Conservation (phyloP, 2,329 filamentous ascomycete genomes). For the Colletotrichum acutatum region DNA sequence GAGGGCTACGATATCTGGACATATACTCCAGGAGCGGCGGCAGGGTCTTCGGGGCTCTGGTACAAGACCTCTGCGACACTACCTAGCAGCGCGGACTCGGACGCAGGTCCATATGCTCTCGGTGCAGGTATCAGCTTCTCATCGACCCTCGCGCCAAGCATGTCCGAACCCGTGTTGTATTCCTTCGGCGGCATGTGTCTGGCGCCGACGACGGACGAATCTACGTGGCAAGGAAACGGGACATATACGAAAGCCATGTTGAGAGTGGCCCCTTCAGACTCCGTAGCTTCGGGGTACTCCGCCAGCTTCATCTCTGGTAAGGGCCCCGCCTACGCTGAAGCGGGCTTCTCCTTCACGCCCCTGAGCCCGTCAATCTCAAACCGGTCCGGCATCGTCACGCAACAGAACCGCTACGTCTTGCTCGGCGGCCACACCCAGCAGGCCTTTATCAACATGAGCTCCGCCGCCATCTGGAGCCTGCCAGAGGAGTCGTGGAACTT, state of each 20-base stretch:
- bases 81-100: constrained; percentile 36
- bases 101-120: constrained; percentile 59
- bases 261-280: constrained; percentile 63
- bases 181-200: constrained; percentile 94
- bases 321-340: constrained; percentile 71
- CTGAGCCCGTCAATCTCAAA: constrained; percentile 78
- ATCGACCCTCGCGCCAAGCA: constrained; percentile 62
- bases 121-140: constrained; percentile 75
- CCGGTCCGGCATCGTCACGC: constrained; percentile 71
- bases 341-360: constrained; percentile 85
- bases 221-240: constrained; percentile 73
- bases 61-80: constrained; percentile 43
- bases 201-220: constrained; percentile 48
- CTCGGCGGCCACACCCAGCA: constrained; percentile 85
- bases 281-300: constrained; percentile 44
- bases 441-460: constrained; percentile 95
- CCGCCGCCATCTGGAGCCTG: constrained; percentile 85
- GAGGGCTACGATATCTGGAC: constrained; percentile 73
- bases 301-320: constrained; percentile 51
- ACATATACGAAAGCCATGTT: constrained; percentile 86
- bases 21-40: constrained; percentile 60
- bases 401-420: constrained; percentile 82
- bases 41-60: constrained; percentile 56
- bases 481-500: constrained; percentile 91
- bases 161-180: constrained; percentile 70